These are phyloP conservation scores for Boletus patriciae DNA, from an alignment of 768 basidiomycete species.

Conservation along the genomic window DNA sequence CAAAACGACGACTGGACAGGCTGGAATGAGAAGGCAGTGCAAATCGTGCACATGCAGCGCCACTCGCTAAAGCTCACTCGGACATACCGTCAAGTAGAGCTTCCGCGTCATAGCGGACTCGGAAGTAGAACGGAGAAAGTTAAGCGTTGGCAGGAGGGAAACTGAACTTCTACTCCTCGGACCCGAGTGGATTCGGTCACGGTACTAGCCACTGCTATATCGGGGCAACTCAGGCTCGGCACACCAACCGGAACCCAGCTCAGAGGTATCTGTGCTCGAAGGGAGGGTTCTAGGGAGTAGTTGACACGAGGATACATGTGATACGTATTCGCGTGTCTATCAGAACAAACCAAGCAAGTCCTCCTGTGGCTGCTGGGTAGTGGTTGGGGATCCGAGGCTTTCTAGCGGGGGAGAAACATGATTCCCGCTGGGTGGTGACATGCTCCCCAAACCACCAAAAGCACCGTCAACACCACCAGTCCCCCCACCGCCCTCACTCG, in stretches of 20 bases:
- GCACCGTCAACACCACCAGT: slow-evolving; percentile 7
- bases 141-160: background rate
- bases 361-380: slow-evolving; percentile 42
- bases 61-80: background rate
- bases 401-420: slow-evolving; percentile 23
- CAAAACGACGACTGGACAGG: background rate
- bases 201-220: too few relatives aligned
- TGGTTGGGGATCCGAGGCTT: slow-evolving; percentile 15
- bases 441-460: slow-evolving; percentile 21
- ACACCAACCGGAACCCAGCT: background rate
- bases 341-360: slow-evolving; percentile 59
- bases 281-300: background rate
- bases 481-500: slow-evolving; percentile 19
- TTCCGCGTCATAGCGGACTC: background rate
- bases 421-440: slow-evolving; percentile 8
- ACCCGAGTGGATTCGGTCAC: too few relatives aligned
- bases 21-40: background rate
- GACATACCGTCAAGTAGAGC: too few relatives aligned
- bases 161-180: too few relatives aligned
- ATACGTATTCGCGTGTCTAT: slow-evolving; percentile 8
- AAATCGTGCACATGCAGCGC: background rate
- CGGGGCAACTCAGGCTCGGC: background rate
- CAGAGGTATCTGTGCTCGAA: background rate
- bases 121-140: background rate
- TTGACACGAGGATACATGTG: background rate